Evolutionary conservation across 2,329 filamentous ascomycete genomes (phyloP), one percentile per base, ranked within the genome.

Genomic region (Sporothrix euskadiensis): DNA sequence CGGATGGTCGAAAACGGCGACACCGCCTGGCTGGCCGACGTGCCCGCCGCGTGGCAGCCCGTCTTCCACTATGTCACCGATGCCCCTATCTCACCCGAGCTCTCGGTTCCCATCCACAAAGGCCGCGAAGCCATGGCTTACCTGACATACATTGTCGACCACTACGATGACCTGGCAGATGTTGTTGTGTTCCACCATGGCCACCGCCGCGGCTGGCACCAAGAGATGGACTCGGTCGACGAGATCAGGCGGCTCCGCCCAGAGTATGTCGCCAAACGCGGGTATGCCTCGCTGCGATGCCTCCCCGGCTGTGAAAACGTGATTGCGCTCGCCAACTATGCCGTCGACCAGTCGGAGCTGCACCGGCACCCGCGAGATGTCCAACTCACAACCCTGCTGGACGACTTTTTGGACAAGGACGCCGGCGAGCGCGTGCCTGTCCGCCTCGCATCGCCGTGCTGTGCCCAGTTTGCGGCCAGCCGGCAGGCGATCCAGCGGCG

Each of bases 61-160:
- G 65, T 78, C 7, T 75, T 75, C 71, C 73, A 77, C 69, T 79
- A 79, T 74, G 74, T 76, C 16, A 76, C 75, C 59, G 78, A 79
- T 72, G 69, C 71, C 41, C 77, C 77, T 0, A 72, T 73, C 10
- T 73, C 63, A n/a, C 52, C 73, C 4, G 35, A 73, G 1, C 76
- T 79, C 2, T 73, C 77, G 54, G 77, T 79, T 2, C 78, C 79
- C 19, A 44, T 73, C 35, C 76, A 78, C 73, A 78, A 78, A 79
- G 89, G 88, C 59, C 85, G 88, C 77, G 89, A 91, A 79, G 87
- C 87, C 32, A 89, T 90, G 84, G 83, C 84, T 14, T 90, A 90
- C 78, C 82, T 90, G 66, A 87, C 87, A 59, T 90, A 88, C 80
- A 86, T 90, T 75, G 87, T 90, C 78, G 86, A 90, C 77, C 83